phyloP scores from a whole-genome alignment of 106 monocot genomes.

The Allium fistulosum region DNA sequence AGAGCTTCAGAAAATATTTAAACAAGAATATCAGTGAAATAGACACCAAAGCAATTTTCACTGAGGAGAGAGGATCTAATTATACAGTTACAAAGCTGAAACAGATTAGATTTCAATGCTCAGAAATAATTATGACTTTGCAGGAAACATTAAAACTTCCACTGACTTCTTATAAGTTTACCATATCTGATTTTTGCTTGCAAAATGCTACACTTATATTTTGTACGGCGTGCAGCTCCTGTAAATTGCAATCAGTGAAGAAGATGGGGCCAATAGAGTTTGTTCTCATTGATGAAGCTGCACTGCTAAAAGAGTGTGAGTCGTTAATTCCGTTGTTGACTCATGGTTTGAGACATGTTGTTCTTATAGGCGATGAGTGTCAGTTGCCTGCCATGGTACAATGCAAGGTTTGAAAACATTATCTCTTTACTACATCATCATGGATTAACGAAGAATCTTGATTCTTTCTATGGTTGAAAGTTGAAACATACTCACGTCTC shows the following conservation, averaged over 20 bases:
- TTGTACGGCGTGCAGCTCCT: conserved; percentile 24
- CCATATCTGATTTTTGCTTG: conserved; percentile 18
- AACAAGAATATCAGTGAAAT: background rate
- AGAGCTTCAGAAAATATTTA: conserved; percentile 1
- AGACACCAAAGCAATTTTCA: background rate
- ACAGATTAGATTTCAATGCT: conserved; percentile 16
- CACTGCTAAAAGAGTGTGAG: conserved; percentile 55
- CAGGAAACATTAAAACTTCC: conserved; percentile 8
- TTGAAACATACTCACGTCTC: no score
- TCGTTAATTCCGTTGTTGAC: conserved; percentile 46
- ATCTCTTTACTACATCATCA: no score
- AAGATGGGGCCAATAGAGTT: conserved; percentile 8
- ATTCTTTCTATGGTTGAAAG: background rate
- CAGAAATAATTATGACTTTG: conserved; percentile 12
- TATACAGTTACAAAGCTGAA: background rate
- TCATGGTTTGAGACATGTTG: conserved; percentile 25
- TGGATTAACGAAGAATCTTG: no score
- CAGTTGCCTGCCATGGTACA: conserved; percentile 60
- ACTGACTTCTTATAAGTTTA: conserved; percentile 1
- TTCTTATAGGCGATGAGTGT: conserved; percentile 66
- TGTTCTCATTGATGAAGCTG: conserved; percentile 31
- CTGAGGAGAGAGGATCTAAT: background rate
- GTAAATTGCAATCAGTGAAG: conserved; percentile 7
- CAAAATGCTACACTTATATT: conserved; percentile 9
- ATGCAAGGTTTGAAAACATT: conserved; percentile 40